Conservation (phyloP, 192 early-diverging fungal genomes). For the Chytriomyces confervae region DNA sequence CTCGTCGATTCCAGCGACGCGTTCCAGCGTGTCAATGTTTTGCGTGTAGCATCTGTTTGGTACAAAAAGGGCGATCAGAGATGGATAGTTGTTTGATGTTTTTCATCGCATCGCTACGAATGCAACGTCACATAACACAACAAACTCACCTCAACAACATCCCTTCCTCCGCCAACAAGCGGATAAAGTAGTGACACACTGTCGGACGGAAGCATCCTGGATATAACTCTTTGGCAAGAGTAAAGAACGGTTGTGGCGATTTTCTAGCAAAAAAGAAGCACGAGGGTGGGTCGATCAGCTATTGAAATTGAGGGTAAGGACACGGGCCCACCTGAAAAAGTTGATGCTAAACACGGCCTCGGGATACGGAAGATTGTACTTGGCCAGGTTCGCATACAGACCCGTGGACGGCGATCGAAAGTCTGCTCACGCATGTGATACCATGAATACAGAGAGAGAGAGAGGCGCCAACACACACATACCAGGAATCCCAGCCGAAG, state of each 20-base stretch:
- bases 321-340: slow-evolving; percentile 68
- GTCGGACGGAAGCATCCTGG: slow-evolving; percentile 81
- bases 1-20: slow-evolving; percentile 72
- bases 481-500: slow-evolving; percentile 72
- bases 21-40: slow-evolving; percentile 96
- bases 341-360: slow-evolving; percentile 94
- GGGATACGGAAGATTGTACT: slow-evolving; percentile 89
- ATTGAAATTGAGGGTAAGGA: neutral
- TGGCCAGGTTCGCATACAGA: slow-evolving; percentile 79
- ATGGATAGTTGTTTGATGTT: too few species aligned
- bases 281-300: neutral
- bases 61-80: neutral
- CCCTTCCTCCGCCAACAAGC: slow-evolving; percentile 73
- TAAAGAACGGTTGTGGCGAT: slow-evolving; percentile 87
- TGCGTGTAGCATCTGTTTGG: slow-evolving; percentile 78
- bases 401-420: slow-evolving; percentile 93
- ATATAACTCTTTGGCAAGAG: slow-evolving; percentile 89
- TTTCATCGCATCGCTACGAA: neutral
- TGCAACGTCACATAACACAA: neutral
- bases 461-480: neutral
- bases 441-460: neutral
- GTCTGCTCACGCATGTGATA: slow-evolving; percentile 61
- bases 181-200: slow-evolving; percentile 86
- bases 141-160: slow-evolving; percentile 67
- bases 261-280: neutral